These are phyloP conservation scores for Cyberlindnera mycetangii DNA, from an alignment of 805 yeast species.

Conservation along the genomic window DNA sequence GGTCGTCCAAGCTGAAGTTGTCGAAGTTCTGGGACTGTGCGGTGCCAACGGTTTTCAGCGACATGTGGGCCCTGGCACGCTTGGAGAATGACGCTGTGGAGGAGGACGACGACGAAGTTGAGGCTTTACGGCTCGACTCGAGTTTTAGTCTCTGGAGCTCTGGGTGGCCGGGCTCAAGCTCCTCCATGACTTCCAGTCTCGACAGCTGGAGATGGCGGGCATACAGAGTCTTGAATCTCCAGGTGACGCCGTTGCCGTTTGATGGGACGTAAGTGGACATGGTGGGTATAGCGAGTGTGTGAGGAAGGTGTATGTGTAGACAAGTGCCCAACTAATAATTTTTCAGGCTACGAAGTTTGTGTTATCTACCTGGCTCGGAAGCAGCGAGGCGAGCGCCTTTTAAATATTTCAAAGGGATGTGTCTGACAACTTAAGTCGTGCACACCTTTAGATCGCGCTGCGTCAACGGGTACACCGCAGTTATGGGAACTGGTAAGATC, in stretches of 20 bases:
- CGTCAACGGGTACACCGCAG: not conserved
- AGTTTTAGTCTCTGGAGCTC: slow-evolving; percentile 6
- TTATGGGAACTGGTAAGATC: not conserved
- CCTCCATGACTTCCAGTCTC: slow-evolving; percentile 14
- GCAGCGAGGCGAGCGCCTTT: too few species aligned
- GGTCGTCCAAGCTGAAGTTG: not conserved
- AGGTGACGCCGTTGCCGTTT: slow-evolving; percentile 17
- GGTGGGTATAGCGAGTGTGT: not conserved
- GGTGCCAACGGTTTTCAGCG: not conserved
- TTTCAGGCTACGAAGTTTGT: too few species aligned
- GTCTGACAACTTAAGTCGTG: too few species aligned
- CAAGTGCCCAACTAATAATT: too few species aligned
- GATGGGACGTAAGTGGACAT: slow-evolving; percentile 7
- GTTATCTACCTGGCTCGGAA: too few species aligned
- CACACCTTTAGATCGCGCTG: not conserved
- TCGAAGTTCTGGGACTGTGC: slow-evolving; percentile 3
- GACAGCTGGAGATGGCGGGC: slow-evolving; percentile 18
- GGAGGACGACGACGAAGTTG: not conserved
- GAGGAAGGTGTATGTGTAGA: not conserved
- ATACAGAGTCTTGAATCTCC: slow-evolving; percentile 23
- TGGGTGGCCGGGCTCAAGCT: slow-evolving; percentile 13
- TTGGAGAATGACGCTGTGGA: not conserved
- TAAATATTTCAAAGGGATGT: too few species aligned
- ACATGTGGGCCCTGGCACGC: not conserved
- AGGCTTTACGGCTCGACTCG: not conserved